Percentiles rank a stretch among this genome's conserved stretches.
Evolutionary conservation across 2,329 filamentous ascomycete genomes (phyloP).

Genomic region (Fulvia fulva): DNA sequence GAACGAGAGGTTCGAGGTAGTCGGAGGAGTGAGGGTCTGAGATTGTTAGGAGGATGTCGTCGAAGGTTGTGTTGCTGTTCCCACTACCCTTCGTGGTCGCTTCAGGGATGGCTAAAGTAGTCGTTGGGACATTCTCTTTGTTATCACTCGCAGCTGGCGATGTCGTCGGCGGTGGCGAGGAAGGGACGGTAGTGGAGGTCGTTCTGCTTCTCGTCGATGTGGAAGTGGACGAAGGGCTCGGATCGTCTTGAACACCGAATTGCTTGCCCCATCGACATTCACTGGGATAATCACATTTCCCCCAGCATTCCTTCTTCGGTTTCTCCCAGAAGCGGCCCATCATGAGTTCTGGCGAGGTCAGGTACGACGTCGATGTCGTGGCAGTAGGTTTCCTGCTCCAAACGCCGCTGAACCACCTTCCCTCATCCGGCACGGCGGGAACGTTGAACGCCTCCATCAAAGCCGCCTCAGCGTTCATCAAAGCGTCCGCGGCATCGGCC

Average conservation of each 20-base stretch:
- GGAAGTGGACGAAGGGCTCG: constrained; percentile 1
- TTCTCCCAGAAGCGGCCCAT: not conserved
- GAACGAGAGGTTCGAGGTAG: constrained; percentile 18
- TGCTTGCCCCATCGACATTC: constrained; percentile 43
- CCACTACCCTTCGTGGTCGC: too few species aligned
- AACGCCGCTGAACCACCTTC: constrained; percentile 18
- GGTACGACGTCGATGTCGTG: too few species aligned
- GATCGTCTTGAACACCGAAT: constrained; percentile 22
- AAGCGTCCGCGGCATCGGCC: constrained; percentile 22
- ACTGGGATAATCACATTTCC: constrained; percentile 43
- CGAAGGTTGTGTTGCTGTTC: constrained; percentile 22
- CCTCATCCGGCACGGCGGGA: constrained; percentile 11
- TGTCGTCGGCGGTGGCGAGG: not conserved
- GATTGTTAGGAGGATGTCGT: constrained; percentile 24
- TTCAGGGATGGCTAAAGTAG: constrained; percentile 4
- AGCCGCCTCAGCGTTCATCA: constrained; percentile 14
- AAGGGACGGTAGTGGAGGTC: not conserved
- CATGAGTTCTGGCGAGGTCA: not conserved
- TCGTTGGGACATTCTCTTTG: not conserved
- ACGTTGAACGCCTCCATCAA: constrained; percentile 10
- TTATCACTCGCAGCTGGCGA: not conserved
- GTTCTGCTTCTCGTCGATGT: not conserved
- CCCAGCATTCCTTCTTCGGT: constrained; percentile 40
- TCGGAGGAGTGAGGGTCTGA: constrained; percentile 8
- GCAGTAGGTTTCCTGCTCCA: constrained; percentile 15